Base-by-base conservation (phyloP, 768 basidiomycete genomes). In the Suillus subalutaceus region DNA sequence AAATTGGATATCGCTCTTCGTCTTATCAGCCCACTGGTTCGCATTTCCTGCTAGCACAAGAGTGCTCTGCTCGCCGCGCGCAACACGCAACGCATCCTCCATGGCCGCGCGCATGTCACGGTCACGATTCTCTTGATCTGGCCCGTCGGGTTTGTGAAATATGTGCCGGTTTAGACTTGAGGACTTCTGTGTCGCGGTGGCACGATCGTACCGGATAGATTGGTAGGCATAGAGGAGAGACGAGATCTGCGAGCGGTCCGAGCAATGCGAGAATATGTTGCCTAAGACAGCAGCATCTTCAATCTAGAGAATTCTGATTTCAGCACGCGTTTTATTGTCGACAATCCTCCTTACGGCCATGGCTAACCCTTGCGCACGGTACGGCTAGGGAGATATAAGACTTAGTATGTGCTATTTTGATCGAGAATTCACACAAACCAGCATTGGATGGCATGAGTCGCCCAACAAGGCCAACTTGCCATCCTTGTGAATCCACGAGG, bases 11-110 rank as follows among this genome's bases (percentile, higher is more conserved):
- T 58, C 65, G 60, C 74, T 86, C 79, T 86, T 87, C 58, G 72
- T 74, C 70, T 78, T 80, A 70, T 89, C 87, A 10, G 86, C 86
- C 88, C 87, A 88, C 65, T 85, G 81, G 66, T 88, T 88, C 64
- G 80, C 78, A 69, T 83, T 86, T 35, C 78, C 77, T 15, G 40
- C 59, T 52, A 65, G 56, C 44, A 59, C 55, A 66, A 66, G 62
- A 46, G 46, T 63, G 66, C 61, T 68, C 43, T 15, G 13, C 68
- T 68, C 40, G 44, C 73, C 72, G 13, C 62, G 64, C 20, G 53
- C 72, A 65, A 72, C 71, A 63, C 69, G 63, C 64, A 80, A 65
- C 62, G 81, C 82, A 0, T 69, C 70, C 35, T 76, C 79, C 83
- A 84, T 88, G 32, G 85, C 86, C 1, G 60, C 66, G 7, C 77